Percentiles rank a stretch among this genome's conserved stretches.
phyloP scores from a whole-genome alignment of 2,329 filamentous ascomycete species.

The Penicillium concentricum region DNA sequence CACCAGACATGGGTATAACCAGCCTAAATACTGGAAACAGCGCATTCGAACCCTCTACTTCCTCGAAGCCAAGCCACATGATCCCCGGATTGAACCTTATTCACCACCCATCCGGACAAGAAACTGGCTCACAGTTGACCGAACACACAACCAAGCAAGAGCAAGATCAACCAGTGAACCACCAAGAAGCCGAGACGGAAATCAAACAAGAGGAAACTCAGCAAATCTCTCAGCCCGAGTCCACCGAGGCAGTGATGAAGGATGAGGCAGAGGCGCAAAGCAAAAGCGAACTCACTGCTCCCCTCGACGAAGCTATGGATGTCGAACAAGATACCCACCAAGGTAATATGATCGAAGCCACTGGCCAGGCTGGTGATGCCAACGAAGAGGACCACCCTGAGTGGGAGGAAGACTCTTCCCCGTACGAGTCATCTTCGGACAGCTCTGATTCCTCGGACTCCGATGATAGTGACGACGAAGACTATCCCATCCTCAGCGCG shows the following conservation, averaged over 20 bases:
- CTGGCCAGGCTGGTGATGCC: constrained; percentile 22
- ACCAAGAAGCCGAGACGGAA: neutral
- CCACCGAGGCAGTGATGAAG: neutral
- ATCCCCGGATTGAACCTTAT: constrained; percentile 42
- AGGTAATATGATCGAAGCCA: constrained; percentile 7
- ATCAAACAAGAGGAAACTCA: neutral
- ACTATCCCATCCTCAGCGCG: constrained; percentile 71
- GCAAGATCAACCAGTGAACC: neutral
- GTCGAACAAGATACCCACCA: constrained; percentile 19
- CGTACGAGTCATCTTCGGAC: constrained; percentile 64
- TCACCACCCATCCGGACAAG: constrained; percentile 19
- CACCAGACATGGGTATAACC: constrained; percentile 22
- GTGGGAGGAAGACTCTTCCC: constrained; percentile 80
- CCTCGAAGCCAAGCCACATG: constrained; percentile 20
- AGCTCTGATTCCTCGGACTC: constrained; percentile 64
- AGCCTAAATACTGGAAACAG: constrained; percentile 1
- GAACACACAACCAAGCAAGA: constrained; percentile 3
- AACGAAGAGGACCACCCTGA: constrained; percentile 63
- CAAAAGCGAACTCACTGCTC: neutral
- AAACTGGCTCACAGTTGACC: neutral
- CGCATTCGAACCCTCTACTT: constrained; percentile 12
- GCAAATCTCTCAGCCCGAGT: neutral
- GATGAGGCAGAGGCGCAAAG: neutral
- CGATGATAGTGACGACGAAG: constrained; percentile 54
- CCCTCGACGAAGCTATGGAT: constrained; percentile 28